These are phyloP conservation scores for Aspergillus hiratsukae DNA, from an alignment of 2,329 filamentous ascomycete genomes.

Conservation along the genomic window DNA sequence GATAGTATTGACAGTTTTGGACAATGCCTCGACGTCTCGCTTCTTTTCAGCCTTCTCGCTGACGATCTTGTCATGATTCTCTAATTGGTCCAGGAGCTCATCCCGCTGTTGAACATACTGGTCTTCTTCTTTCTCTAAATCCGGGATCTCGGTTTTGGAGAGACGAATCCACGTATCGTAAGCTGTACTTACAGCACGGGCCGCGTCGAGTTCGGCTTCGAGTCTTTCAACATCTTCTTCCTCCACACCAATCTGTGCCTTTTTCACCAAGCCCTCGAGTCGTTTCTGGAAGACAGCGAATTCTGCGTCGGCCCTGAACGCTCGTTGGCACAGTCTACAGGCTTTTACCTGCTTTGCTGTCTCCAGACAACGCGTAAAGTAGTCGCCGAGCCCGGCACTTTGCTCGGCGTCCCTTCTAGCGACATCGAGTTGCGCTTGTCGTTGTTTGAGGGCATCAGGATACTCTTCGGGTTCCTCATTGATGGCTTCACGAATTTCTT, in stretches of 20 bases:
- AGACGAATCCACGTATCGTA: slow-evolving; percentile 73
- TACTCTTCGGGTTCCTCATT: slow-evolving; percentile 51
- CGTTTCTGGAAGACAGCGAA: slow-evolving; percentile 60
- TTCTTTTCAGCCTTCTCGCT: slow-evolving; percentile 59
- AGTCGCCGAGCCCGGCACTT: slow-evolving; percentile 63
- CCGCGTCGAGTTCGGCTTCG: slow-evolving; percentile 44
- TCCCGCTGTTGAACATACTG: slow-evolving; percentile 60
- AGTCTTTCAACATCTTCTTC: slow-evolving; percentile 38
- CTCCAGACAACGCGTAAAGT: slow-evolving; percentile 65
- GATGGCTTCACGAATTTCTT: slow-evolving; percentile 57
- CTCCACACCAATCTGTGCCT: slow-evolving; percentile 53
- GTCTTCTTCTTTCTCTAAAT: slow-evolving; percentile 60
- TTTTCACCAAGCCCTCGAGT: slow-evolving; percentile 55
- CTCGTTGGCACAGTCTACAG: slow-evolving; percentile 71
- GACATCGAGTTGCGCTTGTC: slow-evolving; percentile 49
- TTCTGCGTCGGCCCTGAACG: slow-evolving; percentile 59
- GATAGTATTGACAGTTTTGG: slow-evolving; percentile 72
- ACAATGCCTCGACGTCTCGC: slow-evolving; percentile 69
- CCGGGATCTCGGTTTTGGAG: slow-evolving; percentile 63
- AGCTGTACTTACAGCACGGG: slow-evolving; percentile 60
- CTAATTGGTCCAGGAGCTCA: slow-evolving; percentile 56
- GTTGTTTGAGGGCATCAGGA: slow-evolving; percentile 48
- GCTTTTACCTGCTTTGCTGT: slow-evolving; percentile 63
- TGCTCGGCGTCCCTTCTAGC: slow-evolving; percentile 62
- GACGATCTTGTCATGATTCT: slow-evolving; percentile 64